Evolutionary conservation across 1,139 yeast genomes (phyloP), one percentile per base, ranked within the genome.

Genomic region (Yarrowia galli): DNA sequence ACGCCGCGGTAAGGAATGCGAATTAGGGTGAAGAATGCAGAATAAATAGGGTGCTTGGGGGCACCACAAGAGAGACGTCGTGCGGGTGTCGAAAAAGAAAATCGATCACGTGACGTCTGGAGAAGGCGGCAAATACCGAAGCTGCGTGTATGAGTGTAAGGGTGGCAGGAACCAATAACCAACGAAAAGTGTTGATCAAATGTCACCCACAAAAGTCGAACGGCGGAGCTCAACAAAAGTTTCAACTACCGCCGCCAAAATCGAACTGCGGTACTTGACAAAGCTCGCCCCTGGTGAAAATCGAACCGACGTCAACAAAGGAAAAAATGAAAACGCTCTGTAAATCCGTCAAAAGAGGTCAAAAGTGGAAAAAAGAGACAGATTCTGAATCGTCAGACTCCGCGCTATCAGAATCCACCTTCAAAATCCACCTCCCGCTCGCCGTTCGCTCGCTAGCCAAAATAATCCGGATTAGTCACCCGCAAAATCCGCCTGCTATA

Each of bases 401-500:
- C 6, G 32, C 32, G n/a, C n/a, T n/a, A n/a, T n/a, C n/a, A n/a
- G n/a, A n/a, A n/a, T n/a, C n/a, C n/a, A n/a, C n/a, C n/a, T n/a
- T n/a, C n/a, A n/a, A n/a, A n/a, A n/a, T n/a, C n/a, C n/a, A n/a
- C n/a, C 28, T 25, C 3, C 3, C 28, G 28, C 28, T 25, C 28
- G 28, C 28, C 28, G 28, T 25, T 4, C 28, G 28, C 28, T 7
- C 28, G 28, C 22, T 28, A 58, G 1, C 64, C 64, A 22, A 58
- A 61, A n/a, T 48, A 46, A 9, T 61, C 66, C 8, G 66, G 66
- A 77, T 90, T 90, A n/a, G 89, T 84, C 42, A 90, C 88, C 68
- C 89, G 83, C 69, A 91, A 79, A 16, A 87, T 89, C 71, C 87
- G 83, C 69, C 96, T 81, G 9, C 91, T 86, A 76, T 90, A 90